Percentiles rank a stretch among this genome's conserved stretches.
phyloP scores from a whole-genome alignment of 2,329 filamentous ascomycete genomes.

The Xylaria sp. region DNA sequence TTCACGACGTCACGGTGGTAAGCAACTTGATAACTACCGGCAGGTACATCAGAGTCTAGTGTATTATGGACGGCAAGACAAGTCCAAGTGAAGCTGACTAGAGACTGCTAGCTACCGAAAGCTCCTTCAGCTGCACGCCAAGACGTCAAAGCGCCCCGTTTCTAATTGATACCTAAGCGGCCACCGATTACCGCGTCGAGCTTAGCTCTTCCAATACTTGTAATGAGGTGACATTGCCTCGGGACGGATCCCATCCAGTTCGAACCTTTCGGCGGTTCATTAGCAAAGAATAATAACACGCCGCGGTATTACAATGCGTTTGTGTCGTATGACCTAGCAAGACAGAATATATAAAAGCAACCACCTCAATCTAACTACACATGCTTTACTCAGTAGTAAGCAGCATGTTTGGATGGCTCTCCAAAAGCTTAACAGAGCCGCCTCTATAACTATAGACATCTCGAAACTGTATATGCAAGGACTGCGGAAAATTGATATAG shows the following conservation, averaged over 20 bases:
- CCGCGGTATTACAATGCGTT: not conserved
- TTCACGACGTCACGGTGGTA: too few species aligned
- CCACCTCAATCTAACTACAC: not conserved
- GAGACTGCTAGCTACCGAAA: not conserved
- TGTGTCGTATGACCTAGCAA: not conserved
- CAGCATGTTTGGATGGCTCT: not conserved
- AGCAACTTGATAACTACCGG: too few species aligned
- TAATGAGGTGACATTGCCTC: slow-evolving; percentile 8
- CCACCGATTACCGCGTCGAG: not conserved
- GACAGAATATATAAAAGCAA: not conserved
- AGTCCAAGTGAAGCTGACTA: not conserved
- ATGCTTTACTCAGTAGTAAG: too few species aligned
- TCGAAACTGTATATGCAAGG: not conserved
- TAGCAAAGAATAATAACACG: not conserved
- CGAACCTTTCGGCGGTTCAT: not conserved
- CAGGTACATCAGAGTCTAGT: not conserved
- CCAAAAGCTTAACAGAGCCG: not conserved
- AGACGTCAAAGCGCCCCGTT: slow-evolving; percentile 14
- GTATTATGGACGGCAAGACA: not conserved
- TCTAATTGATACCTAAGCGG: not conserved
- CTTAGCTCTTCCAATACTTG: not conserved
- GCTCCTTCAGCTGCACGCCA: slow-evolving; percentile 16
- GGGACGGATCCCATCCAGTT: not conserved
- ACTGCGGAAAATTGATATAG: not conserved
- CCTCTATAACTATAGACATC: not conserved